Conservation (phyloP, 1,139 yeast genomes). For the Debaryomyces subglobosus region DNA sequence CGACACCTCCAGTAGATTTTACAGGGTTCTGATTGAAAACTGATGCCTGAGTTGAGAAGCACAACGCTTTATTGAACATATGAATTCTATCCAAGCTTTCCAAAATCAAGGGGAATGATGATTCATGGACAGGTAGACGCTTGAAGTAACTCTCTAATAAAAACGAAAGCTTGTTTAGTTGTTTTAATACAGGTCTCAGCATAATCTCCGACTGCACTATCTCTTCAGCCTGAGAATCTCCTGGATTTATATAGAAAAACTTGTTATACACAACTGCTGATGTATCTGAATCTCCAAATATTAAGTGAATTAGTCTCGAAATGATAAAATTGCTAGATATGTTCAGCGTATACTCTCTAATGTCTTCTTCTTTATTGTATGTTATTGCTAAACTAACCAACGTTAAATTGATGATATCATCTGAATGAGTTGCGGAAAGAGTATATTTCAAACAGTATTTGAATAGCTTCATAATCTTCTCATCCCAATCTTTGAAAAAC, state of each 20-base stretch:
- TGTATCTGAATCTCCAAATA: constrained; percentile 8
- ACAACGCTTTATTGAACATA: constrained; percentile 30
- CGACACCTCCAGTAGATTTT: constrained; percentile 14
- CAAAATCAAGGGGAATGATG: constrained; percentile 24
- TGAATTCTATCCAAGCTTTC: constrained; percentile 24
- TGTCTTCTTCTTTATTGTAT: constrained; percentile 25
- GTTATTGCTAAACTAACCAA: constrained; percentile 39
- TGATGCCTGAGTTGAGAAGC: constrained; percentile 27
- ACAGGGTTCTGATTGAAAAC: constrained; percentile 22
- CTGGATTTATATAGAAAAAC: constrained; percentile 20
- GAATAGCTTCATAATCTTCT: constrained; percentile 26
- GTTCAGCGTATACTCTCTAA: constrained; percentile 27
- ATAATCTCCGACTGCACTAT: constrained; percentile 20
- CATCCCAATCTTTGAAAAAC: constrained; percentile 41
- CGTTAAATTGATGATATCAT: constrained; percentile 32
- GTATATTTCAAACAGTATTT: constrained; percentile 27
- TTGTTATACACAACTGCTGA: constrained; percentile 19
- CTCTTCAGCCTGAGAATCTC: constrained; percentile 17
- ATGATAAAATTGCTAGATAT: constrained; percentile 29
- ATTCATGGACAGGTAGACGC: constrained; percentile 20
- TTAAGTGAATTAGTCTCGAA: constrained; percentile 12
- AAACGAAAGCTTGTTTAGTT: constrained; percentile 52
- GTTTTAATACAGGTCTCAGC: constrained; percentile 50
- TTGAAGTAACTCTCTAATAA: constrained; percentile 42
- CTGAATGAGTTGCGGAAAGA: constrained; percentile 25